These are phyloP conservation scores for Cicer bijugum DNA, from an alignment of 306 rosid species.

Conservation along the genomic window DNA sequence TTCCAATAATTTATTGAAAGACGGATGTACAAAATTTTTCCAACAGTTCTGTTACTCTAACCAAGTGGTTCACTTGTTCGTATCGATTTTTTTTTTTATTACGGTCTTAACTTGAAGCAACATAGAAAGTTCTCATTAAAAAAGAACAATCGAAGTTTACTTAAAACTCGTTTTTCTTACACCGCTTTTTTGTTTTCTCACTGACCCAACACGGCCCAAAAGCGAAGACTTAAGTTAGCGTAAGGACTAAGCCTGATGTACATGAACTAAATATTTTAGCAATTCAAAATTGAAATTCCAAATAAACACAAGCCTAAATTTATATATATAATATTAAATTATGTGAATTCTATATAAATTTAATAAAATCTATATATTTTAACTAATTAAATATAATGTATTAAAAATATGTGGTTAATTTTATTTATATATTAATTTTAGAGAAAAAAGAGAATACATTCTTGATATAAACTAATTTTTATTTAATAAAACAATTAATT, in stretches of 20 bases:
- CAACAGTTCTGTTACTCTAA: conserved; percentile 7
- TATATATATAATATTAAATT: too few relatives aligned
- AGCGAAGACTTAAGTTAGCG: conserved; percentile 18
- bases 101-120: neutral
- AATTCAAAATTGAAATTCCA: neutral
- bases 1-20: too few relatives aligned
- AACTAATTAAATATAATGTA: too few relatives aligned
- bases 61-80: neutral
- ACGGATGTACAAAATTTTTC: too few relatives aligned
- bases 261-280: neutral
- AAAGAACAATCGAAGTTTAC: conserved; percentile 30
- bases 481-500: too few relatives aligned
- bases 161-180: neutral
- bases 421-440: too few relatives aligned
- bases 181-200: neutral
- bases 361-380: too few relatives aligned
- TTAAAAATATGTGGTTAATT: too few relatives aligned
- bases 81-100: neutral
- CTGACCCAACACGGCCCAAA: conserved; percentile 38
- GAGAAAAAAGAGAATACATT: too few relatives aligned
- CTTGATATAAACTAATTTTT: too few relatives aligned
- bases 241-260: conserved; percentile 9
- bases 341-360: too few relatives aligned
- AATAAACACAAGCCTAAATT: neutral
- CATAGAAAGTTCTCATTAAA: conserved; percentile 31